Conservation (phyloP, 495 filamentous ascomycete species). For the Penicillium waksmanii region DNA sequence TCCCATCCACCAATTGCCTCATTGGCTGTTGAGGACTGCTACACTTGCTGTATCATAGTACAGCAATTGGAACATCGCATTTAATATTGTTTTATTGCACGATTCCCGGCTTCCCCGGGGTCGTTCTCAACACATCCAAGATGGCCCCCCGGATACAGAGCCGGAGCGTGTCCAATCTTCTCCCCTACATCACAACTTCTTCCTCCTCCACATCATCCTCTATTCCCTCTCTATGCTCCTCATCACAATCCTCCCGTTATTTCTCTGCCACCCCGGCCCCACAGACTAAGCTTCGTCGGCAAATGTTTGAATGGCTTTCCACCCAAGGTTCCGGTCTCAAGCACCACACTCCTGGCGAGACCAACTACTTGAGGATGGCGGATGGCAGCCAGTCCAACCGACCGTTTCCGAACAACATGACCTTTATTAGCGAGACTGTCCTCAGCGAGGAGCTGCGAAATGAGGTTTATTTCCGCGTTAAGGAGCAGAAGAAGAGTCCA, state of each 20-base stretch:
- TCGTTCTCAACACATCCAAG: constrained; percentile 18
- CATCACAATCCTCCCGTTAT: constrained; percentile 37
- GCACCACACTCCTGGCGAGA: constrained; percentile 57
- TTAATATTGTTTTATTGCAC: constrained; percentile 6
- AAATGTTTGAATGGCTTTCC: constrained; percentile 71
- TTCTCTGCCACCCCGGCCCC: constrained; percentile 52
- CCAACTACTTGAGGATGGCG: constrained; percentile 63
- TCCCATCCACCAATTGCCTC: constrained; percentile 29
- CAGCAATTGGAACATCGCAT: constrained; percentile 5
- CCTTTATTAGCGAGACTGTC: constrained; percentile 72
- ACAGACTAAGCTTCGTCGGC: constrained; percentile 53
- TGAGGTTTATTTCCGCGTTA: constrained; percentile 71
- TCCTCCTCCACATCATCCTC: constrained; percentile 20
- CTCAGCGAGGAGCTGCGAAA: constrained; percentile 77
- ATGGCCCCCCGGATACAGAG: constrained; percentile 53
- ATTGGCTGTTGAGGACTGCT: constrained; percentile 17
- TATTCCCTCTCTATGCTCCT: constrained; percentile 20
- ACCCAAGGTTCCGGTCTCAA: constrained; percentile 59
- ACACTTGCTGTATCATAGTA: constrained; percentile 13
- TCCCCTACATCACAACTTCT: constrained; percentile 41
- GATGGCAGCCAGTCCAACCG: constrained; percentile 21
- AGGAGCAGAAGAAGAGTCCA: constrained; percentile 65
- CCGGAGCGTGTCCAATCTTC: constrained; percentile 42
- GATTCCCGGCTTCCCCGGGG: constrained; percentile 1
- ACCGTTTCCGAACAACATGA: constrained; percentile 78